Evolutionary conservation across 2,329 filamentous ascomycete genomes (phyloP), one percentile per base, ranked within the genome.

Genomic region (Dissoconium aciculare): DNA sequence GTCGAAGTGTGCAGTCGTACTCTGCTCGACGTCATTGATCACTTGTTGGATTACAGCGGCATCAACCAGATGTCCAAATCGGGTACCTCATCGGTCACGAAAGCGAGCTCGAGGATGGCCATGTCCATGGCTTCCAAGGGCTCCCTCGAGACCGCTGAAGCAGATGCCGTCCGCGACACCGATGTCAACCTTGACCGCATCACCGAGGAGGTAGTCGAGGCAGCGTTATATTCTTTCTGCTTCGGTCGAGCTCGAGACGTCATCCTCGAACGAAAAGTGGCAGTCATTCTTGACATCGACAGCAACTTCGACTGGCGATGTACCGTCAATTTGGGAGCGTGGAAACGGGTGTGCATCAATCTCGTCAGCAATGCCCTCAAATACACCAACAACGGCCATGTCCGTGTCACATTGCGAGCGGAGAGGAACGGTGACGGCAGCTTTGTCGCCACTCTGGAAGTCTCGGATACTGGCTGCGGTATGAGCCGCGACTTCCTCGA

Each of bases 401-500:
- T 42, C 19, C 3, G 23, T 19, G n/a, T 23, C n/a, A 8, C 8
- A 8, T 23, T 23, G 19, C 19, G 19, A 8, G 8, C 19, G 8
- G 19, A 8, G 8, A 23, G 19, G 8, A 23, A 23, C 8, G 19
- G 19, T n/a, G 19, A 23, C 8, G n/a, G n/a, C n/a, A 8, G 8
- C n/a, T 23, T 23, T n/a, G n/a, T 58, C 43, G 27, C 62, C 51
- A 17, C 44, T 54, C 28, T 62, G 55, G 27, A 59, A 12, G 64
- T 80, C 1, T 56, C 59, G 0, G 75, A 81, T 41, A 73, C 74
- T 0, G 76, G 76, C 1, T 63, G 62, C 26, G 75, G 75, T 1
- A 80, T 80, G 23, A 64, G 63, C 0, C 57, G 67, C 4, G 67
- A 76, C 5, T 80, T 71, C 39, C 52, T 78, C 8, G 59, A 64